These are phyloP conservation scores for Thalia dealbata DNA, from an alignment of 176 grass and related monocot genomes.

Conservation along the genomic window DNA sequence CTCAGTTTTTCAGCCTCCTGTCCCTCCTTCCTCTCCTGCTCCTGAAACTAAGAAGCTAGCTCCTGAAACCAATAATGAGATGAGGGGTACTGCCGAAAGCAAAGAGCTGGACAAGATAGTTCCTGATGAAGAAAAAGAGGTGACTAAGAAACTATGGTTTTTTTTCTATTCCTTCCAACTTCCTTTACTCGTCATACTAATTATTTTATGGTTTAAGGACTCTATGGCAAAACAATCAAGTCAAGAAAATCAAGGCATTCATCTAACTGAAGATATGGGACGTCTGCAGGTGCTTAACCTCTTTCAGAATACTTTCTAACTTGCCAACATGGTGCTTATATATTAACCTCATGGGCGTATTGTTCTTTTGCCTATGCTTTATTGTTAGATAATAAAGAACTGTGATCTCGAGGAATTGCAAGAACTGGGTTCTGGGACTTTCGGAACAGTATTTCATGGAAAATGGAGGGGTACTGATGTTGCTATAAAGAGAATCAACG, in stretches of 20 bases:
- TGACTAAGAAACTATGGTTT: constrained; percentile 24
- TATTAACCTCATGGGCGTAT: neutral
- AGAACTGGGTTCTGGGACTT: constrained; percentile 88
- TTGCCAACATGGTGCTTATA: neutral
- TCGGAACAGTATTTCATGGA: constrained; percentile 95
- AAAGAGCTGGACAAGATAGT: constrained; percentile 13
- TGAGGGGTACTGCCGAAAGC: constrained; percentile 26
- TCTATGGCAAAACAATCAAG: neutral
- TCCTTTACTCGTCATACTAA: constrained; percentile 1
- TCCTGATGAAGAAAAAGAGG: constrained; percentile 46
- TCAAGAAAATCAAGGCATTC: too few species aligned
- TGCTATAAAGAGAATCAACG: constrained; percentile 93
- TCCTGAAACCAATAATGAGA: constrained; percentile 13
- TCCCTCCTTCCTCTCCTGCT: constrained; percentile 33
- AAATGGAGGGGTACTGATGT: constrained; percentile 98
- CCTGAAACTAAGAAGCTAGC: neutral
- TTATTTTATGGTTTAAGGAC: constrained; percentile 34
- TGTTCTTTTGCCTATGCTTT: neutral
- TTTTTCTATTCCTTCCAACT: neutral
- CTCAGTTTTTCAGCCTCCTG: constrained; percentile 52
- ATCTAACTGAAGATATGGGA: constrained; percentile 28
- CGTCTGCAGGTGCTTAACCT: constrained; percentile 54
- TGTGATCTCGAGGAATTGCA: constrained; percentile 89
- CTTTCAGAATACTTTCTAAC: neutral
- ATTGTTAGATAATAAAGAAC: constrained; percentile 72